Evolutionary conservation across 2,329 filamentous ascomycete species (phyloP), one percentile per base, ranked within the genome.

Genomic region (Trichoderma afroharzianum): DNA sequence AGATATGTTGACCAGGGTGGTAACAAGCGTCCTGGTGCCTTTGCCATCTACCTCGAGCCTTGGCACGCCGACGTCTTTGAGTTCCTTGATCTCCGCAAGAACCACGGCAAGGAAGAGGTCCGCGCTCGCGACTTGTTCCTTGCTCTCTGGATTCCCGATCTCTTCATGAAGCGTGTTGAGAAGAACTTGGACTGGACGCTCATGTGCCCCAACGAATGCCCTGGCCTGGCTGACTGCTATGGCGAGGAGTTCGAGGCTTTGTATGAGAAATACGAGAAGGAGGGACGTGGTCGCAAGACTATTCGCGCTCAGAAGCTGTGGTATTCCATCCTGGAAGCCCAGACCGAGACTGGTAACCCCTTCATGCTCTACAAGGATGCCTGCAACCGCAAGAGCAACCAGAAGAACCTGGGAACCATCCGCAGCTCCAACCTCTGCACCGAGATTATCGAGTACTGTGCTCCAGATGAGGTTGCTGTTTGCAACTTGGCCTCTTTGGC

Each of bases 331-430:
- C 89, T 99, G 62, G 96, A 99, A 85, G 93, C 96, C 63, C 96
- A 99, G 86, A 98, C 95, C 39, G 96, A 99, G 90, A 99, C 96
- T 59, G 96, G 96, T 77, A 98, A 97, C 84, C 96, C 96, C 63
- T 99, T 97, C 85, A 99, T 99, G 94, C 91, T 98, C 73, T 99
- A 99, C 91, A 99, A 99, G 88, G 96, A 99, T 84, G 89, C 91
- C 79, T 95, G 93, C 90, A 99, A 99, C 90, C 91, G 91, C 82
- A 99, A 99, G 92, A 98, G 95, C 88, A 99, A 99, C 89, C 96
- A 99, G 87, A 98, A 99, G 92, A 99, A 99, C 85, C 88, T 99
- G 36, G 96, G 96, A 76, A 98, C 95, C 74, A 99, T 99, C 78
- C 94, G 94, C 83, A 98, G 94, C 88, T 99, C 96, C 79, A 99